Conservation (phyloP, 805 yeast species). For the Isabelozyma heimii region DNA sequence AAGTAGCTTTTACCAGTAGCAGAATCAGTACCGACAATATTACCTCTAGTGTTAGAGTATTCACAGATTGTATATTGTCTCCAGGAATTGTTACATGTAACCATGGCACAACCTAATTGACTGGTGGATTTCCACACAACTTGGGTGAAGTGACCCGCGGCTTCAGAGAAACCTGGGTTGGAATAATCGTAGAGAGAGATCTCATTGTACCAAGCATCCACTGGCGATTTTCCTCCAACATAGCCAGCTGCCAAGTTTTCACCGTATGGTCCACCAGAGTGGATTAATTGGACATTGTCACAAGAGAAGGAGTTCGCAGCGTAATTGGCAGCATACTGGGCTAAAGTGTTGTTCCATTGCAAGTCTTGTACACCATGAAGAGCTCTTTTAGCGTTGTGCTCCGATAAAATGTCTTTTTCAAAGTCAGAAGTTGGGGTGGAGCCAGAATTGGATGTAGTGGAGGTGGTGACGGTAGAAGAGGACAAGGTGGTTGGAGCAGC, state of each 20-base stretch:
- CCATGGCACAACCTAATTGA: slow-evolving; percentile 65
- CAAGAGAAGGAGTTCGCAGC: slow-evolving; percentile 55
- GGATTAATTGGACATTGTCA: slow-evolving; percentile 56
- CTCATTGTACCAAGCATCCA: slow-evolving; percentile 75
- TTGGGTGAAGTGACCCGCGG: slow-evolving; percentile 80
- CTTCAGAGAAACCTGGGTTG: slow-evolving; percentile 48
- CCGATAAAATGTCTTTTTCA: slow-evolving; percentile 28
- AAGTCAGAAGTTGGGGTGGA: slow-evolving; percentile 14
- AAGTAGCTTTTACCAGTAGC: slow-evolving; percentile 35
- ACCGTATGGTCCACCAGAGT: slow-evolving; percentile 68
- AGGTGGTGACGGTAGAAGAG: slow-evolving; percentile 8
- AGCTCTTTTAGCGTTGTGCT: slow-evolving; percentile 37
- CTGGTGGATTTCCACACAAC: slow-evolving; percentile 64
- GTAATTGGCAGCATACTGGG: slow-evolving; percentile 37
- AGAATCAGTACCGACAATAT: slow-evolving; percentile 36
- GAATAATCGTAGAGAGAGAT: slow-evolving; percentile 52
- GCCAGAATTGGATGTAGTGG: slow-evolving; percentile 13
- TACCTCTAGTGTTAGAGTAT: slow-evolving; percentile 55
- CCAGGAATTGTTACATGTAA: slow-evolving; percentile 46
- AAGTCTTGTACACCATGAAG: slow-evolving; percentile 29
- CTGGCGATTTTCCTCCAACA: slow-evolving; percentile 53
- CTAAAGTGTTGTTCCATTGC: slow-evolving; percentile 32
- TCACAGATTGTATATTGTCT: slow-evolving; percentile 70
- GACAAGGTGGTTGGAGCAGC: slow-evolving; percentile 9
- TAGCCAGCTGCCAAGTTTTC: slow-evolving; percentile 76